Conservation (phyloP, 179 eudicot genomes). For the Corrigiola litoralis region DNA sequence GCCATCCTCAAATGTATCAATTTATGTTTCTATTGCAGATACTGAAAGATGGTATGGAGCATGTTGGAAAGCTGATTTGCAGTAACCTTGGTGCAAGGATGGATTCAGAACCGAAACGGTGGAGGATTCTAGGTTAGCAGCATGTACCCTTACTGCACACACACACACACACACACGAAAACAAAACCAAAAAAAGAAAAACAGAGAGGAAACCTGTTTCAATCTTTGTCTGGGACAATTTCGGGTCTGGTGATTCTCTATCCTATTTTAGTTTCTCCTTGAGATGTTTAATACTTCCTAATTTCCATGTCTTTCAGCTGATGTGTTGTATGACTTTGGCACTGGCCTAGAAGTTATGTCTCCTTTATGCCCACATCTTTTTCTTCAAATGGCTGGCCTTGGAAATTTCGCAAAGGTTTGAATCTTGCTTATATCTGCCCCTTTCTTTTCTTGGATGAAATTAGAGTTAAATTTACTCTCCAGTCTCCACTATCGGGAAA, state of each 20-base stretch:
- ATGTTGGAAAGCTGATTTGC: constrained; percentile 90
- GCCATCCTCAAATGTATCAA: neutral
- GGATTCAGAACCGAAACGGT: constrained; percentile 98
- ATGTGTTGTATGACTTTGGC: constrained; percentile 90
- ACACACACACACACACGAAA: no score
- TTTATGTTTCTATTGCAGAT: constrained; percentile 39
- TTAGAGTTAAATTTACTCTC: no score
- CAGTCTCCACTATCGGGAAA: neutral
- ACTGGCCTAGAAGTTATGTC: constrained; percentile 92
- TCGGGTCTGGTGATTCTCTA: neutral
- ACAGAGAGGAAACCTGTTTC: neutral
- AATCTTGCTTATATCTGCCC: neutral
- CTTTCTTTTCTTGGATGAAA: neutral
- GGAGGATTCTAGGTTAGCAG: constrained; percentile 85
- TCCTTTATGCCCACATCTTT: constrained; percentile 87
- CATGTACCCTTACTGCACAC: neutral
- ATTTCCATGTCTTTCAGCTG: constrained; percentile 52
- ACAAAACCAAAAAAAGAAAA: neutral
- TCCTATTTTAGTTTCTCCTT: neutral
- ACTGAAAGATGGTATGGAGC: constrained; percentile 97
- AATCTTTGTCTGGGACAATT: neutral
- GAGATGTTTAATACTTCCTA: neutral
- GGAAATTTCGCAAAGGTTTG: constrained; percentile 97
- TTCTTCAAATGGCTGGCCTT: constrained; percentile 93
- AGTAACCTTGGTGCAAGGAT: constrained; percentile 95